Evolutionary conservation across 2,329 filamentous ascomycete species (phyloP).

Genomic region (Colletotrichum agaves): DNA sequence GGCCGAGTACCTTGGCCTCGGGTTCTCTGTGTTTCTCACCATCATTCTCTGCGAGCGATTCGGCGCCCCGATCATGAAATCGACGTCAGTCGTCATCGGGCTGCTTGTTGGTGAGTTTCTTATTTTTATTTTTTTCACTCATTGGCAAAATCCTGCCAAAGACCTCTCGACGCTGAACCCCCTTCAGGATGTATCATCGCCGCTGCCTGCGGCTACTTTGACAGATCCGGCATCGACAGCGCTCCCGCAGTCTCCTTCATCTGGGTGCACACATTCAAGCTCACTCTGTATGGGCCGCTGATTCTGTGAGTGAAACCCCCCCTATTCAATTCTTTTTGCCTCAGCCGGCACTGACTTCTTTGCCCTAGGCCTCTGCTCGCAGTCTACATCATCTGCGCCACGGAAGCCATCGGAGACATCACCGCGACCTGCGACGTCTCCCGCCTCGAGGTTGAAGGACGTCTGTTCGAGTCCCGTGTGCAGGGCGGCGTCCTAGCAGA

Average conservation of each 20-base stretch:
- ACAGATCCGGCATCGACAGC: slow-evolving; percentile 74
- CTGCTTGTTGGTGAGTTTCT: slow-evolving; percentile 56
- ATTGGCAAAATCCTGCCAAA: not conserved
- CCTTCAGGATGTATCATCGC: slow-evolving; percentile 79
- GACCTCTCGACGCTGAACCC: slow-evolving; percentile 41
- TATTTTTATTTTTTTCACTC: no score
- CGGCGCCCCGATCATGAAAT: slow-evolving; percentile 87
- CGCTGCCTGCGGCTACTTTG: slow-evolving; percentile 82
- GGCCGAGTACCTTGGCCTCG: slow-evolving; percentile 80
- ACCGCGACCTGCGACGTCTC: slow-evolving; percentile 86
- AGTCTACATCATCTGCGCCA: slow-evolving; percentile 78
- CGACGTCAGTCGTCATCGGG: slow-evolving; percentile 78
- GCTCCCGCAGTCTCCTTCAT: slow-evolving; percentile 80
- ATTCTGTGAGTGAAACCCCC: slow-evolving; percentile 58
- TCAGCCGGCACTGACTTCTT: not conserved
- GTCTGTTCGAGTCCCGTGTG: slow-evolving; percentile 78
- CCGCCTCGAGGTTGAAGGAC: slow-evolving; percentile 77
- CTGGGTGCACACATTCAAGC: slow-evolving; percentile 82
- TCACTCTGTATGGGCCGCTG: slow-evolving; percentile 77
- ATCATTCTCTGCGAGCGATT: slow-evolving; percentile 86
- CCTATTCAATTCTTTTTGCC: not conserved
- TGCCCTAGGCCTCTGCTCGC: slow-evolving; percentile 67
- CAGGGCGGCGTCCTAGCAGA: slow-evolving; percentile 84
- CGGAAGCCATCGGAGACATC: slow-evolving; percentile 84
- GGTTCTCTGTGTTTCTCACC: slow-evolving; percentile 82